Percentiles rank a stretch among this genome's conserved stretches.
Evolutionary conservation across 1,284 basidiomycete genomes (phyloP).

Genomic region (Malassezia brasiliensis): DNA sequence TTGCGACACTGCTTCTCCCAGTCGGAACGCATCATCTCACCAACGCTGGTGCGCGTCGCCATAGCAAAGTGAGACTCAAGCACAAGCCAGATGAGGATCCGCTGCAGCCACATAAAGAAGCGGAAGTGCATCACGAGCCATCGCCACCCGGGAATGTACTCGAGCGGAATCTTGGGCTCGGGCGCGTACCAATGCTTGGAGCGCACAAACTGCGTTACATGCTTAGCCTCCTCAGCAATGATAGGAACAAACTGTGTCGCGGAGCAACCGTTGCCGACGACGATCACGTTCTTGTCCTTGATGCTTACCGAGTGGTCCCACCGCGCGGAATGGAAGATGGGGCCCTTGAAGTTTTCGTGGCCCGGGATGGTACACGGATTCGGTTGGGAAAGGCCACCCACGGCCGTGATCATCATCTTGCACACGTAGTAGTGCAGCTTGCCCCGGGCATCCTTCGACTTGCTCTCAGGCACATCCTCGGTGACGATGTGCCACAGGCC

Average conservation of each 20-base stretch:
- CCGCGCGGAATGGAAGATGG: slow-evolving; percentile 47
- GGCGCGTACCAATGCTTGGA: slow-evolving; percentile 42
- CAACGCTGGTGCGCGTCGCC: slow-evolving; percentile 24
- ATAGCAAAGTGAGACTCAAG: slow-evolving; percentile 36
- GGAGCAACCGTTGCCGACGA: slow-evolving; percentile 45
- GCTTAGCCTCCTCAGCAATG: slow-evolving; percentile 29
- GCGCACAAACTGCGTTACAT: slow-evolving; percentile 36
- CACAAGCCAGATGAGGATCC: slow-evolving; percentile 32
- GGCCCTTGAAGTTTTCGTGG: slow-evolving; percentile 35
- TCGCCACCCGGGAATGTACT: slow-evolving; percentile 26
- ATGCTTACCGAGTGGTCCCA: slow-evolving; percentile 46
- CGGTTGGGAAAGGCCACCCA: slow-evolving; percentile 41
- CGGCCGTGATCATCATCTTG: slow-evolving; percentile 37
- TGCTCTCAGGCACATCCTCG: slow-evolving; percentile 17
- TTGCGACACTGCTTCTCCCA: slow-evolving; percentile 28
- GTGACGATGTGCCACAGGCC: slow-evolving; percentile 40
- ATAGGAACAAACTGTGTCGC: slow-evolving; percentile 39
- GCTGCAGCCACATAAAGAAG: slow-evolving; percentile 26
- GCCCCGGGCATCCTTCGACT: background rate
- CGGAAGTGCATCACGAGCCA: slow-evolving; percentile 30
- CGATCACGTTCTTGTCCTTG: slow-evolving; percentile 44
- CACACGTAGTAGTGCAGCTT: slow-evolving; percentile 33
- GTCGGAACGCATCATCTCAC: slow-evolving; percentile 22
- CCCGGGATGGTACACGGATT: slow-evolving; percentile 38
- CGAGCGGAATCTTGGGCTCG: slow-evolving; percentile 26